Conservation (phyloP, 1,284 basidiomycete genomes). For the Trichosporon ovoides region DNA sequence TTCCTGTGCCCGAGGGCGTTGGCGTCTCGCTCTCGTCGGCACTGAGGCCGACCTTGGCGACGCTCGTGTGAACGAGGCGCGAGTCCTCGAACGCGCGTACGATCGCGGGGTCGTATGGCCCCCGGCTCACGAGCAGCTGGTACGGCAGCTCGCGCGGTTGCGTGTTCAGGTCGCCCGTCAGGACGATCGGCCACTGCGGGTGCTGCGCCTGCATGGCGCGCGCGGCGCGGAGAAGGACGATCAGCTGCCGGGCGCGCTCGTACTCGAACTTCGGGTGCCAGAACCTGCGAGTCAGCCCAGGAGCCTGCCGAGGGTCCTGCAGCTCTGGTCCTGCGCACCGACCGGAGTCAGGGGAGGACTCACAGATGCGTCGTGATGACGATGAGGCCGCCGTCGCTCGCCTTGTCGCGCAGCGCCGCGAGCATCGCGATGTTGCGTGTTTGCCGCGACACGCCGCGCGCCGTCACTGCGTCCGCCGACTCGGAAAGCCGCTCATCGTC, state of each 20-base stretch:
- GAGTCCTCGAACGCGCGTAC: conserved; percentile 58
- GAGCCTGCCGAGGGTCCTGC: no score
- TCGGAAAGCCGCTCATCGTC: conserved; percentile 16
- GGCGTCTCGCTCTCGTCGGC: conserved; percentile 9
- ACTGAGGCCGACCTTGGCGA: conserved; percentile 55
- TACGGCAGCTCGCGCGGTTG: conserved; percentile 80
- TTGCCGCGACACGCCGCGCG: conserved; percentile 59
- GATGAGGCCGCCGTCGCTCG: conserved; percentile 51
- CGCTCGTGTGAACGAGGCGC: conserved; percentile 72
- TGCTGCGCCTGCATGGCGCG: neutral
- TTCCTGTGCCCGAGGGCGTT: conserved; percentile 11
- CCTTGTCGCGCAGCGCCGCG: conserved; percentile 58
- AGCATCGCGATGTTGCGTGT: conserved; percentile 80
- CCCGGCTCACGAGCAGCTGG: conserved; percentile 57
- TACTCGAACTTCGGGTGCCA: conserved; percentile 93
- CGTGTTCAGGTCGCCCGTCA: conserved; percentile 78
- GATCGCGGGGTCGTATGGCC: conserved; percentile 57
- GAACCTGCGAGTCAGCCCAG: conserved; percentile 52
- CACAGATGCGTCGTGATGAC: conserved; percentile 62
- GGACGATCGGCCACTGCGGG: conserved; percentile 15
- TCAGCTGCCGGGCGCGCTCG: conserved; percentile 67
- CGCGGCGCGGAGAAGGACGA: conserved; percentile 60
- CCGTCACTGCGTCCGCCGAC: neutral
- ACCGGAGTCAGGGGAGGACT: conserved; percentile 12
- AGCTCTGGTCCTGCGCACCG: no score